These are phyloP conservation scores for Gryganskiella cystojenkinii DNA, from an alignment of 192 early-diverging fungal species.

Conservation along the genomic window DNA sequence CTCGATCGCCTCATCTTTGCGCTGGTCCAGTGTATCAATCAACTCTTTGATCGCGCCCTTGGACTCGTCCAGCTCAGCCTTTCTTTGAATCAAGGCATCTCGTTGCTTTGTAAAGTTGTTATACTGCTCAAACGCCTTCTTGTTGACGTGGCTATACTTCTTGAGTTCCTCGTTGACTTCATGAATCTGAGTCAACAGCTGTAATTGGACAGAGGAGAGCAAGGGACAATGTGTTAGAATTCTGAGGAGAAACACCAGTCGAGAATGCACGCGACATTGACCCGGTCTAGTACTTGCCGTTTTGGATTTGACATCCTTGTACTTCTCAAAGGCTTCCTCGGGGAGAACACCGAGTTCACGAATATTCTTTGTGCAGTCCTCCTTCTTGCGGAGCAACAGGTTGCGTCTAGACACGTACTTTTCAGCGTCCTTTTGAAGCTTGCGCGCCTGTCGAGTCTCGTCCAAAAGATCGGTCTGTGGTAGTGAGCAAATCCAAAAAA, in stretches of 20 bases:
- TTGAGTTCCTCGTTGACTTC: constrained; percentile 87
- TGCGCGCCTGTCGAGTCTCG: constrained; percentile 59
- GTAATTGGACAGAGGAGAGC: constrained; percentile 10
- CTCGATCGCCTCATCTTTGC: constrained; percentile 98
- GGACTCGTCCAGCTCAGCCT: constrained; percentile 90
- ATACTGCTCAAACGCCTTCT: constrained; percentile 99
- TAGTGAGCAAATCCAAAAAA: neutral
- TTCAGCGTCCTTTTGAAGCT: constrained; percentile 72
- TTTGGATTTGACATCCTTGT: constrained; percentile 56
- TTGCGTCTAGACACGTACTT: constrained; percentile 78
- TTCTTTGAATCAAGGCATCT: constrained; percentile 83
- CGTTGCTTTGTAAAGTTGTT: constrained; percentile 92
- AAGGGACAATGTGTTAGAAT: too few species aligned
- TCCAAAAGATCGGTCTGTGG: constrained; percentile 61
- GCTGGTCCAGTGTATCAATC: constrained; percentile 90
- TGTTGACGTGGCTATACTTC: constrained; percentile 96
- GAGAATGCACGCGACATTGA: too few species aligned
- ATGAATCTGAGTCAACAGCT: constrained; percentile 75
- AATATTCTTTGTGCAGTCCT: constrained; percentile 86
- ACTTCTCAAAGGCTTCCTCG: constrained; percentile 89
- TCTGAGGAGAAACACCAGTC: too few species aligned
- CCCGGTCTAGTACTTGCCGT: constrained; percentile 59
- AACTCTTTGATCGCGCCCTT: constrained; percentile 85
- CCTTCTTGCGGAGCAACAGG: constrained; percentile 85
- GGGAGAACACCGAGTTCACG: constrained; percentile 96